Percentiles rank a stretch among this genome's conserved stretches.
These are phyloP conservation scores for Calycina herbarum DNA, from an alignment of 2,329 filamentous ascomycete species.

Conservation along the genomic window DNA sequence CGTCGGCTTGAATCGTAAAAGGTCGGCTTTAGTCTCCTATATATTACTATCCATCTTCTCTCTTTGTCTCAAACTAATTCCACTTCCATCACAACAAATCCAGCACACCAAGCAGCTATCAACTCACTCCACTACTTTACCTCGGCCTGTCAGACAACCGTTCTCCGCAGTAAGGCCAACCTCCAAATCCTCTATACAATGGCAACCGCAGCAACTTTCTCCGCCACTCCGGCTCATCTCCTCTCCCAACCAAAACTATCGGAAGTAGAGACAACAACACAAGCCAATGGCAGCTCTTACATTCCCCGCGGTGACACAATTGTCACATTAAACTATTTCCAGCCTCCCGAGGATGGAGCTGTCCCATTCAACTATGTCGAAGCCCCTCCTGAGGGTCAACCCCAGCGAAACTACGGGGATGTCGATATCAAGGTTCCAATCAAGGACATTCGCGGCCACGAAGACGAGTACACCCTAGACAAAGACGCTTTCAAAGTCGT, in stretches of 20 bases:
- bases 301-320: constrained; percentile 53
- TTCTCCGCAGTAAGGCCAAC: background rate
- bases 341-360: constrained; percentile 52
- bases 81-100: background rate
- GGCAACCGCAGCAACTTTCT: constrained; percentile 41
- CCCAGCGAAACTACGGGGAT: constrained; percentile 35
- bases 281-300: constrained; percentile 19
- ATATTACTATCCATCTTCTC: constrained; percentile 12
- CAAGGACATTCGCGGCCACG: constrained; percentile 71
- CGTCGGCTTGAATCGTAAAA: background rate
- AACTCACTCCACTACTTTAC: background rate
- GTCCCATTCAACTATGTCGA: constrained; percentile 58
- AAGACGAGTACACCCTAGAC: constrained; percentile 67
- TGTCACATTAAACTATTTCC: constrained; percentile 54
- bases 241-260: constrained; percentile 33
- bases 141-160: background rate
- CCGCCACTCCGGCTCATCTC: constrained; percentile 45
- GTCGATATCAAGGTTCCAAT: constrained; percentile 45
- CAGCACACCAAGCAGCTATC: background rate
- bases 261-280: constrained; percentile 24
- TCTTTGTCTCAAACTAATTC: background rate
- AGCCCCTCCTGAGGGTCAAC: constrained; percentile 30
- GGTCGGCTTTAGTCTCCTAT: constrained; percentile 5
- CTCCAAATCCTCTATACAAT: constrained; percentile 35
- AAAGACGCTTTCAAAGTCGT: constrained; percentile 73